Percentiles rank a stretch among this genome's conserved stretches.
These are phyloP conservation scores for Spathaspora passalidarum DNA, from an alignment of 805 yeast species.

Conservation along the genomic window DNA sequence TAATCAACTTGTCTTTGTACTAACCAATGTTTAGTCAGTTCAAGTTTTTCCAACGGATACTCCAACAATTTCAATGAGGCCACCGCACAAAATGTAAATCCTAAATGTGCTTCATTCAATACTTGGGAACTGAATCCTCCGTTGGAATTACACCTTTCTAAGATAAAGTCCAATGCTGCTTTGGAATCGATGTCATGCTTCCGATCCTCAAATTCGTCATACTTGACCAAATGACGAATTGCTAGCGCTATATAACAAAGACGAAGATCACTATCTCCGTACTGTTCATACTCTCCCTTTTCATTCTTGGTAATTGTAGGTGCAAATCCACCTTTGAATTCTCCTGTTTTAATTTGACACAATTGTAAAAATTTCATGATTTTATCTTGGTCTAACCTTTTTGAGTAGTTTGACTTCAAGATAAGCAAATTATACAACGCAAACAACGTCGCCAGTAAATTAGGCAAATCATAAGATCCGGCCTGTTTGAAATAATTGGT, in stretches of 20 bases:
- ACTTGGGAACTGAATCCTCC: conserved; percentile 70
- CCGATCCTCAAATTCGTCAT: conserved; percentile 22
- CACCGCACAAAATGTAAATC: conserved; percentile 81
- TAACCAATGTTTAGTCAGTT: conserved; percentile 54
- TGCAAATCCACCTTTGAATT: conserved; percentile 29
- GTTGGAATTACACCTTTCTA: conserved; percentile 33
- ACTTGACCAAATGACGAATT: conserved; percentile 51
- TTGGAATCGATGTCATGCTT: conserved; percentile 41
- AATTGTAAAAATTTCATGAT: conserved; percentile 52
- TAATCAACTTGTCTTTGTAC: conserved; percentile 58
- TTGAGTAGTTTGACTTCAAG: conserved; percentile 43
- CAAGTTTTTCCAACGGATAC: conserved; percentile 20
- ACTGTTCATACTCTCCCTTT: conserved; percentile 14
- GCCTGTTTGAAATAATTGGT: conserved; percentile 43
- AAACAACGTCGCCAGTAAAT: conserved; percentile 73
- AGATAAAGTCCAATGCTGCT: conserved; percentile 33
- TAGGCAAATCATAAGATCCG: conserved; percentile 54
- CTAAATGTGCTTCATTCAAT: conserved; percentile 74
- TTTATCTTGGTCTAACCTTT: conserved; percentile 36
- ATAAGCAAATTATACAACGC: conserved; percentile 57
- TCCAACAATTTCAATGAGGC: conserved; percentile 50
- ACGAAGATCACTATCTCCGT: conserved; percentile 73
- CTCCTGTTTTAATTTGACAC: conserved; percentile 51
- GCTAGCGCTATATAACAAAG: conserved; percentile 71
- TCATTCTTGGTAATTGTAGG: conserved; percentile 26